phyloP scores from a whole-genome alignment of 2,329 filamentous ascomycete genomes.

The Fusarium graminum region DNA sequence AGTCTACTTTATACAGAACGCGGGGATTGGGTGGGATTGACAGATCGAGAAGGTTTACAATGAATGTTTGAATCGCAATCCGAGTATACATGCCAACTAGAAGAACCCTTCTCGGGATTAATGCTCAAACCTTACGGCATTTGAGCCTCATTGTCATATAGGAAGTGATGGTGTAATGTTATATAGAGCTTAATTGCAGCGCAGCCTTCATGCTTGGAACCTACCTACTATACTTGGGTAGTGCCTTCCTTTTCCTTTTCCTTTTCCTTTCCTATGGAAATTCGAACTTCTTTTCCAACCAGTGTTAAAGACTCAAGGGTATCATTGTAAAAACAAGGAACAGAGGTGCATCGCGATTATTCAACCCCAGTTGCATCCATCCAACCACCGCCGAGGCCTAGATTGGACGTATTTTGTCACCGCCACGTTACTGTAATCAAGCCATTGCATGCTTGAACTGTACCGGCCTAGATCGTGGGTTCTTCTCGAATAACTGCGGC shows the following conservation, averaged over 20 bases:
- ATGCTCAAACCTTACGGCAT: not conserved
- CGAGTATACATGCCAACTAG: no score
- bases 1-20: slow-evolving; percentile 3
- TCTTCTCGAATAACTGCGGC: slow-evolving; percentile 27
- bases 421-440: slow-evolving; percentile 8
- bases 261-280: not conserved
- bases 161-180: slow-evolving; percentile 30
- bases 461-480: slow-evolving; percentile 6
- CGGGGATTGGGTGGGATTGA: slow-evolving; percentile 5
- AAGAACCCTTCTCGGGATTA: not conserved
- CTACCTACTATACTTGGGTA: not conserved
- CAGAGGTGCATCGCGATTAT: not conserved
- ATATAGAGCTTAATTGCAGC: slow-evolving; percentile 8
- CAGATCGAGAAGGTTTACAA: not conserved
- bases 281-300: not conserved
- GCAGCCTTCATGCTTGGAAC: slow-evolving; percentile 1
- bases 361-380: not conserved
- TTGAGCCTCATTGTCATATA: slow-evolving; percentile 1
- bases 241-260: slow-evolving; percentile 4
- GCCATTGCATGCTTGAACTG: slow-evolving; percentile 5
- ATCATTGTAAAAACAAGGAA: slow-evolving; percentile 19
- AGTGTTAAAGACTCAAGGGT: not conserved
- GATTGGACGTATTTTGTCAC: slow-evolving; percentile 18
- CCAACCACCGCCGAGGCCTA: slow-evolving; percentile 25
- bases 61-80: not conserved